Conservation (phyloP, 169 alveolate genomes). For the Plasmodium gallinaceum region DNA sequence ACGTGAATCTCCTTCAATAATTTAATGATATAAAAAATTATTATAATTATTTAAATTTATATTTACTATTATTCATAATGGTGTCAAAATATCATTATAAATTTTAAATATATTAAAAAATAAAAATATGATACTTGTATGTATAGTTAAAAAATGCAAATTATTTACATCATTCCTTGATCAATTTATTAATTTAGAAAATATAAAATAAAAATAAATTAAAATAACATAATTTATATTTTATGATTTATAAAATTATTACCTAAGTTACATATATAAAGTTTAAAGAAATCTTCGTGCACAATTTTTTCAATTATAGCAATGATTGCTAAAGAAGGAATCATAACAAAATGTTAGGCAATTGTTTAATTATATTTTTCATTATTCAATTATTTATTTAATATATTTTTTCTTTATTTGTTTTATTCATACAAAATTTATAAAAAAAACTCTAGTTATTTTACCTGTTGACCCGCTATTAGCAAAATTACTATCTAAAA, state of each 20-base stretch:
- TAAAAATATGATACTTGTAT: not conserved
- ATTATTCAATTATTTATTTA: not conserved
- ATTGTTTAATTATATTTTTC: not conserved
- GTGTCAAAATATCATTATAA: not conserved
- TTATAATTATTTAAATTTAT: too few species aligned
- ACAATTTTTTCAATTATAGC: constrained; percentile 60
- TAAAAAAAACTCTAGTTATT: not conserved
- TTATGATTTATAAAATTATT: not conserved
- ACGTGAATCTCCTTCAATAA: constrained; percentile 45
- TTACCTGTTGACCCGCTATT: constrained; percentile 73
- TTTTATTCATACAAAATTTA: not conserved
- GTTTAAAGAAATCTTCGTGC: constrained; percentile 45
- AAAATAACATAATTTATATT: not conserved
- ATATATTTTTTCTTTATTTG: not conserved
- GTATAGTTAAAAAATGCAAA: not conserved
- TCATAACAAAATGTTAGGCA: not conserved
- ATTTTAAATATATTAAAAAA: not conserved
- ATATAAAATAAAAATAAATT: not conserved
- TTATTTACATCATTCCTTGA: not conserved
- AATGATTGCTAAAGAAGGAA: constrained; percentile 54
- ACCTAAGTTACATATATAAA: constrained; percentile 73
- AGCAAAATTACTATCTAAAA: constrained; percentile 60
- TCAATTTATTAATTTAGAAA: not conserved
- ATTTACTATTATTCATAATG: not conserved
- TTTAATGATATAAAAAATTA: too few species aligned